phyloP scores from a whole-genome alignment of 2,329 filamentous ascomycete genomes.

The Colletotrichum sp. region DNA sequence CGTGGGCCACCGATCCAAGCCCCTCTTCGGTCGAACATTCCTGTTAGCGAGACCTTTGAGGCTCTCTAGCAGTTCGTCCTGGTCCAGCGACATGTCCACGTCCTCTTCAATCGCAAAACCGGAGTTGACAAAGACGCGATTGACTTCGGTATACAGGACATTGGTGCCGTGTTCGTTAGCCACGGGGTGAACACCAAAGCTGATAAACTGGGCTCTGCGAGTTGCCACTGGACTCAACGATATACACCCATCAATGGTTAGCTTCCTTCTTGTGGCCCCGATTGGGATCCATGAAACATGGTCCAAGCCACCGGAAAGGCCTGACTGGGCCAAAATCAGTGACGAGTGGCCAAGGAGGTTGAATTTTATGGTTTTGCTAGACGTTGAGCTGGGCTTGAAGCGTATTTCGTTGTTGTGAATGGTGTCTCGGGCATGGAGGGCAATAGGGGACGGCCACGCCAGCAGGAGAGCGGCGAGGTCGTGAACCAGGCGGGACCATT shows the following conservation, averaged over 20 bases:
- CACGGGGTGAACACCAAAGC: constrained; percentile 74
- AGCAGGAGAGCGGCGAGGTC: constrained; percentile 70
- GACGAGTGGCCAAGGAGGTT: background rate
- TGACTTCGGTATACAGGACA: constrained; percentile 77
- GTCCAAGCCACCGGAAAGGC: constrained; percentile 59
- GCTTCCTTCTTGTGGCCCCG: constrained; percentile 64
- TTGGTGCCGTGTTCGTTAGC: constrained; percentile 59
- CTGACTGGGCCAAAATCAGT: constrained; percentile 68
- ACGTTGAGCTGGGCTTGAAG: constrained; percentile 30
- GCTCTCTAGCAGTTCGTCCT: constrained; percentile 42
- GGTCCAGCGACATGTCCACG: constrained; percentile 35
- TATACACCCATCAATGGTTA: constrained; percentile 73
- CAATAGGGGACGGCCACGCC: constrained; percentile 63
- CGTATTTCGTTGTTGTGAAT: constrained; percentile 38
- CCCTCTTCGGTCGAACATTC: constrained; percentile 61
- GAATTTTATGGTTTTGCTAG: background rate
- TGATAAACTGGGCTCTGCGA: constrained; percentile 80
- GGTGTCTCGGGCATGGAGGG: constrained; percentile 63
- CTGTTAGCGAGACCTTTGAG: constrained; percentile 45
- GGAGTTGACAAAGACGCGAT: constrained; percentile 76
- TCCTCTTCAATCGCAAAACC: constrained; percentile 71
- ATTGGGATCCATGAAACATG: constrained; percentile 70
- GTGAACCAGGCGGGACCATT: constrained; percentile 68
- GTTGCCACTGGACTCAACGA: constrained; percentile 73
- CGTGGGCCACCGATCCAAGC: constrained; percentile 85